These are phyloP conservation scores for Penicillium olsonii DNA, from an alignment of 2,329 filamentous ascomycete genomes.

Conservation along the genomic window DNA sequence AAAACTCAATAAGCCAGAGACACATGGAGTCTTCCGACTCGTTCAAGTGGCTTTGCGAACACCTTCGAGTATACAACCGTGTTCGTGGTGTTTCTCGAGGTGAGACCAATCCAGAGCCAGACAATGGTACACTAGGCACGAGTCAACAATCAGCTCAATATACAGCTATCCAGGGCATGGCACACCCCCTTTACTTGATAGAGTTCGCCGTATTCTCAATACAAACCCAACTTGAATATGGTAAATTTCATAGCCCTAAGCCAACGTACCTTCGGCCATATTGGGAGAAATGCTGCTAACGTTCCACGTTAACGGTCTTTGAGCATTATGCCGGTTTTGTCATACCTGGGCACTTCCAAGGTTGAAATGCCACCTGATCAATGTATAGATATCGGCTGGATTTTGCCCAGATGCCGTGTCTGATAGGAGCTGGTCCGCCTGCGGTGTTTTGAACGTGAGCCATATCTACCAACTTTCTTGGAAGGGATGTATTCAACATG, in stretches of 20 bases:
- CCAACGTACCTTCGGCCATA: not conserved
- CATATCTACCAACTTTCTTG: not conserved
- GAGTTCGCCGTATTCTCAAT: too few relatives aligned
- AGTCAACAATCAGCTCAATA: not conserved
- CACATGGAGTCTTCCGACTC: not conserved
- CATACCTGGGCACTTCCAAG: too few relatives aligned
- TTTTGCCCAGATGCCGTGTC: too few relatives aligned
- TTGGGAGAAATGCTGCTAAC: not conserved
- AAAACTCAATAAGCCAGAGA: not conserved
- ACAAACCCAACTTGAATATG: too few relatives aligned
- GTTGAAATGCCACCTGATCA: constrained; percentile 1
- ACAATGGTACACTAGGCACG: not conserved
- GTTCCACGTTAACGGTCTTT: constrained; percentile 23
- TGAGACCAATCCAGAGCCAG: not conserved
- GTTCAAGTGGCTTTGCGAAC: not conserved
- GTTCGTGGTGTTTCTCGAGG: not conserved
- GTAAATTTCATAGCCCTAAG: too few relatives aligned
- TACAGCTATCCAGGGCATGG: not conserved
- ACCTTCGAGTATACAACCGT: not conserved
- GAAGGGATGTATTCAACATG: not conserved
- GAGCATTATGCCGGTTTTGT: constrained; percentile 3
- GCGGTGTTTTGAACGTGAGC: not conserved
- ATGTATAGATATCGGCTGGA: not conserved
- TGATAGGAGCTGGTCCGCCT: not conserved
- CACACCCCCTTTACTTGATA: too few relatives aligned